Base-by-base conservation (phyloP, 2,329 filamentous ascomycete species). In the Bimuria novae-zelandiae region DNA sequence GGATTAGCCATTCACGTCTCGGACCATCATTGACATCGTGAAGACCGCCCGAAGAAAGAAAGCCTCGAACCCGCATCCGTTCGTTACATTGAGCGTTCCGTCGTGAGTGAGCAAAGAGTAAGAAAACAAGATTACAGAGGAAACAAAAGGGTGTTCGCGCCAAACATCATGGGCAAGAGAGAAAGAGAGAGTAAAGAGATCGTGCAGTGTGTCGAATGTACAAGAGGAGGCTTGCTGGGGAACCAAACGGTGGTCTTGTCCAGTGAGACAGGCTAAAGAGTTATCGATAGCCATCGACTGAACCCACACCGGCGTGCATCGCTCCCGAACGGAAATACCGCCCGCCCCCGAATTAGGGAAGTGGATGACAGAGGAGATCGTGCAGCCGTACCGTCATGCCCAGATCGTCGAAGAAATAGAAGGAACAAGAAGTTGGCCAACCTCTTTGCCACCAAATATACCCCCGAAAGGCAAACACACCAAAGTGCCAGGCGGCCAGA, bases 301-400 rank as follows among this genome's bases (percentile, higher is more conserved):
- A 51, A n/a, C 32, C n/a, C n/a, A n/a, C n/a, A n/a, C n/a, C n/a
- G n/a, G n/a, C n/a, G n/a, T n/a, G n/a, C n/a, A n/a, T 16, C 16
- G 36, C 16, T 37, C 45, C 35, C 51, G n/a, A n/a, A n/a, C n/a
- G 46, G 25, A 39, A 25, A 37, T 49, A 36, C 44, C 43, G 50
- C 46, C 48, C 44, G 52, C 51, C 51, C 39, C 54, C 37, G 12
- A 52, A 68, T 68, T 68, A 68, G 47, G 46, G 61, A 64, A 68
- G 52, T 49, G 59, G 51, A 62, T 59, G 60, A 55, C 44, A 49
- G 23, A 46, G n/a, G 35, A 33, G 49, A 49, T 49, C 39, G 33
- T 64, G 57, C 55, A 63, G 55, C 60, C 61, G 55, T 65, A 63
- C 65, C 60, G 49, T 64, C 64, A 60, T 67, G 53, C 59, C 50